Evolutionary conservation across 139 green algal genomes (phyloP).

Genomic region (Asterochloris erici): DNA sequence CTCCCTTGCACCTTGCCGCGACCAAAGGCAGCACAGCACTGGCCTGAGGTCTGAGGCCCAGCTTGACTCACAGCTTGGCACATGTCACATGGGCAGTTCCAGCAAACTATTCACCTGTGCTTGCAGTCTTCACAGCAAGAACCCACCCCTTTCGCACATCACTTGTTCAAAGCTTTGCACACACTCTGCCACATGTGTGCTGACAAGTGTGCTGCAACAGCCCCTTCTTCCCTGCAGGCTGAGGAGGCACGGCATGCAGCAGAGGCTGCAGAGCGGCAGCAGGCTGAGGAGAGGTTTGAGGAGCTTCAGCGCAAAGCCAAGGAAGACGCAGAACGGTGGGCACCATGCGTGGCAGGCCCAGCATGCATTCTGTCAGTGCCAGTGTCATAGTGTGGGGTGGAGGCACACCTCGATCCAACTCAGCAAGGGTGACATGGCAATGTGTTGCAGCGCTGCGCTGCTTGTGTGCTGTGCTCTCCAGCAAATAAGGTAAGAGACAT

Average conservation of each 20-base stretch:
- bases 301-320: conserved; percentile 28
- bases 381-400: neutral
- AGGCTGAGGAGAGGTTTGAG: conserved; percentile 26
- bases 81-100: neutral
- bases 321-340: conserved; percentile 37
- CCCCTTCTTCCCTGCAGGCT: conserved; percentile 4
- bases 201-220: neutral
- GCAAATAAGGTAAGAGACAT: neutral
- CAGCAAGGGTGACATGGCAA: neutral
- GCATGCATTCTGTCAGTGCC: neutral
- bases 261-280: conserved; percentile 2
- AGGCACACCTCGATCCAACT: neutral
- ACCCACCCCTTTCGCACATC: neutral
- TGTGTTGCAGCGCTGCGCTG: neutral
- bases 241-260: conserved; percentile 17
- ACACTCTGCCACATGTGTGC: neutral
- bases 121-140: neutral
- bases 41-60: too few relatives aligned
- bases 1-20: too few relatives aligned
- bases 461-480: neutral
- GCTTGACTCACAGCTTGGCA: too few relatives aligned
- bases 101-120: neutral
- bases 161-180: neutral
- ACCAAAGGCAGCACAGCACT: too few relatives aligned
- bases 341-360: neutral